Evolutionary conservation across 768 basidiomycete species (phyloP), one percentile per base, ranked within the genome.

Genomic region (Amanita subjunquillea): DNA sequence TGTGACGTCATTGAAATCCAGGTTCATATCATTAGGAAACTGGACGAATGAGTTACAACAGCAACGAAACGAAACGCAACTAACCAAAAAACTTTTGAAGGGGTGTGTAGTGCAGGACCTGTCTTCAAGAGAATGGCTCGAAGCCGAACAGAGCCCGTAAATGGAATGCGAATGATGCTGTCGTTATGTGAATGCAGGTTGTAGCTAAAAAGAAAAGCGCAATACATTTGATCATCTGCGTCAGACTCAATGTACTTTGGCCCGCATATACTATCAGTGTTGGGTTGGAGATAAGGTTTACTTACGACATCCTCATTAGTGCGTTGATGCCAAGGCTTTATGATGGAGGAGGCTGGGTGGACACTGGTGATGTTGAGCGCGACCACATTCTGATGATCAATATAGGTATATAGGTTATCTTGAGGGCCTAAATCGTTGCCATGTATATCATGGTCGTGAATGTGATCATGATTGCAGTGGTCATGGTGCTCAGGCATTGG

Each of bases 311-410:
- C 92, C 92, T 70, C 90, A 54, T 86, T 81, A 51, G 78, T 64
- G 34, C 90, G 79, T 55, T 83, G 67, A 59, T 92, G 72, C 92
- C 93, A 95, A 1, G 91, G 85, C 68, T 95, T 96, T 60, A 95
- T 83, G 25, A 90, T 71, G 47, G 73, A 73, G 4, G 78, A 69
- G 38, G 77, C 79, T 50, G 69, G 57, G 13, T 45, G 29, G 27
- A 30, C 44, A 17, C 65, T 75, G 9, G 61, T 64, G 15, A 77
- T 79, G 61, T 96, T 96, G 51, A 96, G 68, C 29, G 86, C 90
- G 40, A 85, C 73, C 44, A 92, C 87, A 63, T 95, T 87, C 36
- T 73, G 67, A 39, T 82, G 78, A 66, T 95, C 91, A 56, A 96
- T 88, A 56, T 85, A 76, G 1, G 68, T 55, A 63, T 73, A 94